Percentiles rank a stretch among this genome's conserved stretches.
Evolutionary conservation across 495 filamentous ascomycete genomes (phyloP).

Genomic region (Endocarpon pusillum): DNA sequence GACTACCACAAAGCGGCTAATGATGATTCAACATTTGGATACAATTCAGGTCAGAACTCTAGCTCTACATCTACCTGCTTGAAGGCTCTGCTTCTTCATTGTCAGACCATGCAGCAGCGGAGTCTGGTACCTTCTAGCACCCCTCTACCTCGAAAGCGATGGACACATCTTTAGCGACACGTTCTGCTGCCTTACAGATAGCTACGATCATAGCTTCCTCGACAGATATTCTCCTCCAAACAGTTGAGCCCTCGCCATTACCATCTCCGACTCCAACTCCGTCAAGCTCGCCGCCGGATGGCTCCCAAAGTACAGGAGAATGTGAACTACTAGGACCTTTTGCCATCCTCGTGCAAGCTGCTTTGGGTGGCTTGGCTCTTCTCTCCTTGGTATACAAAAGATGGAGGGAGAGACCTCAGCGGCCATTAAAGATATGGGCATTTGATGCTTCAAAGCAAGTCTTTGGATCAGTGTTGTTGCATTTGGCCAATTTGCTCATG

Average conservation of each 20-base stretch:
- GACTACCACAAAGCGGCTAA: too few relatives aligned
- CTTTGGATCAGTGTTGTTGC: conserved; percentile 78
- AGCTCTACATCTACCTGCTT: too few relatives aligned
- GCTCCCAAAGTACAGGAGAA: conserved; percentile 39
- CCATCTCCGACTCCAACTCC: conserved; percentile 7
- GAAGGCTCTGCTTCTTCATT: too few relatives aligned
- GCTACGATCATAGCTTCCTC: too few relatives aligned
- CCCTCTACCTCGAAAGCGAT: too few relatives aligned
- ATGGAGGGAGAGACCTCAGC: conserved; percentile 77
- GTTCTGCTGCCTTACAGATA: too few relatives aligned
- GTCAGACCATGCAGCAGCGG: too few relatives aligned
- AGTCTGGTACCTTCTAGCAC: too few relatives aligned
- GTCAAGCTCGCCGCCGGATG: conserved; percentile 9
- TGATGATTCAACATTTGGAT: too few relatives aligned
- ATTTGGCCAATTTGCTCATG: conserved; percentile 84
- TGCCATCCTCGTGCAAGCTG: conserved; percentile 73
- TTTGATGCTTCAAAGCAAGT: conserved; percentile 97
- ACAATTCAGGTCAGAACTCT: too few relatives aligned
- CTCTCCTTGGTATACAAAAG: conserved; percentile 82
- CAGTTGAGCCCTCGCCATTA: neutral
- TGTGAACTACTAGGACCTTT: conserved; percentile 74
- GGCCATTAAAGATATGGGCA: conserved; percentile 85
- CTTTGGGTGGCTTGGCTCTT: conserved; percentile 70
- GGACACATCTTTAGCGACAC: too few relatives aligned
- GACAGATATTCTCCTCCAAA: too few relatives aligned